phyloP scores from a whole-genome alignment of 345 rosid species.

The Boechera retrofracta region DNA sequence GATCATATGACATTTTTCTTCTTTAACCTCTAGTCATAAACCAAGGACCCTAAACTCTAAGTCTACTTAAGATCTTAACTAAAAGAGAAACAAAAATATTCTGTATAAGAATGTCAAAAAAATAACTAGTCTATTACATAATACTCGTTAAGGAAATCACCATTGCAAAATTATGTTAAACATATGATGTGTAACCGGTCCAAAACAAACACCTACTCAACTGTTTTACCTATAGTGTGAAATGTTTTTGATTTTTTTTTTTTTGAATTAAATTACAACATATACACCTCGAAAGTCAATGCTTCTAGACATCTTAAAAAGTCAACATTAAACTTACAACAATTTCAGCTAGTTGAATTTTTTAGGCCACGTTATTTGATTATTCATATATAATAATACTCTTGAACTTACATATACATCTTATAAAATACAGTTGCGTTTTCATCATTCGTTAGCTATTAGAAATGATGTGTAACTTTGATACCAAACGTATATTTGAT shows the following conservation, averaged over 20 bases:
- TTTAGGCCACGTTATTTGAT: not conserved
- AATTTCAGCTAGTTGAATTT: not conserved
- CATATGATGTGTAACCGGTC: not conserved
- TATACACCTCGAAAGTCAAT: slow-evolving; percentile 4
- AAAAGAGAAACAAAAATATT: not conserved
- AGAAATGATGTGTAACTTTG: not conserved
- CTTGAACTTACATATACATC: not conserved
- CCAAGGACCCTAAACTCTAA: not conserved
- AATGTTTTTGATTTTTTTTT: not conserved
- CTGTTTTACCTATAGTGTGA: slow-evolving; percentile 3
- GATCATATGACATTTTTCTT: not conserved
- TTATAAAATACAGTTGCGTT: not conserved
- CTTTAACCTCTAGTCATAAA: not conserved
- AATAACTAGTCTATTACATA: too few relatives aligned
- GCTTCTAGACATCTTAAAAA: slow-evolving; percentile 30
- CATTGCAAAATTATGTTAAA: not conserved
- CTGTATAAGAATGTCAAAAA: too few relatives aligned
- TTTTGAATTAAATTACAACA: not conserved
- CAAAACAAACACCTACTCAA: not conserved
- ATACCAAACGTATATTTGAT: not conserved
- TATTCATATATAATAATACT: not conserved
- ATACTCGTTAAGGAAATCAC: not conserved
- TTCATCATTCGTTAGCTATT: not conserved
- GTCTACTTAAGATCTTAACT: not conserved
- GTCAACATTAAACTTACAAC: slow-evolving; percentile 6